Evolutionary conservation across 129 eudicot genomes (phyloP), one percentile per base, ranked within the genome.

Genomic region (Flaveria linearis): DNA sequence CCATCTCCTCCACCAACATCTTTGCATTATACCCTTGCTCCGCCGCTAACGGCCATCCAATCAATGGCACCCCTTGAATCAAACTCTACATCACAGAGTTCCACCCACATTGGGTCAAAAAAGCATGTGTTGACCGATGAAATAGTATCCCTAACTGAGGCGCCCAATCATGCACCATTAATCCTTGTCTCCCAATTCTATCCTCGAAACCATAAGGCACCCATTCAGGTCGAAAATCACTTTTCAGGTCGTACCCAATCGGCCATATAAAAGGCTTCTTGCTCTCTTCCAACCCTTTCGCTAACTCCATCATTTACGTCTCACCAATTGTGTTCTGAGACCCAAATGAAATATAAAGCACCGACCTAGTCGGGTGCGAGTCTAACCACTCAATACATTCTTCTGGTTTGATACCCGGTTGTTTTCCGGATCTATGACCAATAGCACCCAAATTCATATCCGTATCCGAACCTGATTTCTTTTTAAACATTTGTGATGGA

Each of bases 1-100:
- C 96, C 90, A 91, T 88, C 55, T 90, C 96, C 82, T 93, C 98
- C 78, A 82, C 87, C 80, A 91, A 51, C 98, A 93, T 87, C 86
- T 88, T 93, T 17, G 93, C 83, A 57, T 91, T 93, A 23, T 85
- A 88, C 9, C 82, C 85, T 68, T 93, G 98, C 73, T 93, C 97
- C 0, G 91, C 97, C 10, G 95, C 97, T 72, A 93, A 68, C 9
- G 98, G 95, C 98, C 98, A 93, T 68, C 96, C 96, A 1, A 90
- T 90, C 12, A 93, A 49, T 8, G 96, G 97, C 52, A 88, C 93
- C 5, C 93, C 97, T 73, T 87, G 97, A 56, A 91, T 93, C 76
- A 91, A 72, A 74, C 96, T 81, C 78, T 91, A 96, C 87, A 88
- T 28, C 68, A 80, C 76, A 1, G 97, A 91, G 70, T 88, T 93